A percentile compares a stretch with the other conserved stretches of the same genome.
These are phyloP conservation scores for Thraustochytrium sp. DNA, from an alignment of 352 stramenopile species.

Conservation along the genomic window DNA sequence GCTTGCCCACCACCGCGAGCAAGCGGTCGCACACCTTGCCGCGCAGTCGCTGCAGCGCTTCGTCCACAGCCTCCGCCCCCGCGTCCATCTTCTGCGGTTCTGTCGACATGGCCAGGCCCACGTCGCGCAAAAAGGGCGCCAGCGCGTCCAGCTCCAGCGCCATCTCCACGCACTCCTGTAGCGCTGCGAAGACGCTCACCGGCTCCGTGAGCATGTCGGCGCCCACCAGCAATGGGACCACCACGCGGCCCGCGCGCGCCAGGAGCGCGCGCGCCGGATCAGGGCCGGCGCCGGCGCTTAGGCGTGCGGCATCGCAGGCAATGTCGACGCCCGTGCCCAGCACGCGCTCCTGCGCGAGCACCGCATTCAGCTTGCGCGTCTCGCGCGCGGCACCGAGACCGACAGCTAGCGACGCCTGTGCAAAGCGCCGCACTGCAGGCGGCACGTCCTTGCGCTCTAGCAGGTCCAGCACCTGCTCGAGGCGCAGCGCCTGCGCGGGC, in stretches of 20 bases:
- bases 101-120: too few relatives aligned
- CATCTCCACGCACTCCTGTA: slow-evolving; percentile 6
- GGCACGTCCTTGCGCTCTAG: background rate
- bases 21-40: background rate
- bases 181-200: background rate
- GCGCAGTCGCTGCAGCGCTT: background rate
- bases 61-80: background rate
- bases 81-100: too few relatives aligned
- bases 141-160: background rate
- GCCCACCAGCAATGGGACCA: background rate
- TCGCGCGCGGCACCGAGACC: background rate
- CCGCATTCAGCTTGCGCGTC: background rate
- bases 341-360: background rate
- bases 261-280: background rate
- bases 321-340: background rate
- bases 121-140: background rate
- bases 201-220: background rate
- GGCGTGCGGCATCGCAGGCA: background rate
- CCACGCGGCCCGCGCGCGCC: background rate
- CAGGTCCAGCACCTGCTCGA: background rate
- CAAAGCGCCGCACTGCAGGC: background rate
- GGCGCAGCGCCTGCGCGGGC: background rate
- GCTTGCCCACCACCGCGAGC: background rate
- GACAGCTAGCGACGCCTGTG: background rate
- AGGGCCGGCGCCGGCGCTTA: background rate